Percentiles rank a stretch among this genome's conserved stretches.
Evolutionary conservation across 225 moss, liverwort and hornwort species (phyloP).

Genomic region (Anthoceros angustus): DNA sequence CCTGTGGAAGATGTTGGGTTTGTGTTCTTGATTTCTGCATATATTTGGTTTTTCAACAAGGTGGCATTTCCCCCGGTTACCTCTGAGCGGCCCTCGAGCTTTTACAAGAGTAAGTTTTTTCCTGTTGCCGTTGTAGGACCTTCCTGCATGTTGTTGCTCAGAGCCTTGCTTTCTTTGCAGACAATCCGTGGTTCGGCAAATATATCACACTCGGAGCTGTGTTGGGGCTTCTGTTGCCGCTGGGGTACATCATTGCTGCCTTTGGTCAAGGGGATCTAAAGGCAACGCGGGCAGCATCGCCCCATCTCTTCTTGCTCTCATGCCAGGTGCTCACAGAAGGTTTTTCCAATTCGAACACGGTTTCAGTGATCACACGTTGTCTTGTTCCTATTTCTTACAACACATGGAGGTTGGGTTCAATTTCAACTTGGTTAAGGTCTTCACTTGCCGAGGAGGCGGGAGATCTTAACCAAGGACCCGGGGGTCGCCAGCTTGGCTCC

Average conservation of each 20-base stretch:
- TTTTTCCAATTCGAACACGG: conserved; percentile 14
- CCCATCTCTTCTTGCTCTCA: conserved; percentile 32
- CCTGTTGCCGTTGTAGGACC: not conserved
- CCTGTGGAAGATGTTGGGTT: conserved; percentile 26
- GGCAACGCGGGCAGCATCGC: conserved; percentile 21
- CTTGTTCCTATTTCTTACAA: conserved; percentile 40
- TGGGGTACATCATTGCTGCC: conserved; percentile 26
- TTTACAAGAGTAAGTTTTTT: conserved; percentile 5
- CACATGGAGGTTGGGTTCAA: conserved; percentile 23
- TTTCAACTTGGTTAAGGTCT: conserved; percentile 25
- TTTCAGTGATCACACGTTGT: conserved; percentile 21
- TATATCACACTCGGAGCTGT: conserved; percentile 15
- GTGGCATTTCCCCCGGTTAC: conserved; percentile 20
- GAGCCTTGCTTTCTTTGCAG: conserved; percentile 5
- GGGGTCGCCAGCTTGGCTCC: conserved; percentile 7
- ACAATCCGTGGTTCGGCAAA: not conserved
- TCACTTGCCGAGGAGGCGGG: conserved; percentile 18
- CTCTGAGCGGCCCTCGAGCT: conserved; percentile 13
- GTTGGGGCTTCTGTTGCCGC: conserved; percentile 26
- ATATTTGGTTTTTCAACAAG: conserved; percentile 22
- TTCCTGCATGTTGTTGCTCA: not conserved
- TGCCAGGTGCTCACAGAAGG: conserved; percentile 29
- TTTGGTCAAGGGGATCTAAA: conserved; percentile 31
- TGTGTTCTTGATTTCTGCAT: conserved; percentile 17
- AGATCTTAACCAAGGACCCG: conserved; percentile 13